phyloP scores from a whole-genome alignment of 1,284 basidiomycete species.

The Polyporus tsugae region DNA sequence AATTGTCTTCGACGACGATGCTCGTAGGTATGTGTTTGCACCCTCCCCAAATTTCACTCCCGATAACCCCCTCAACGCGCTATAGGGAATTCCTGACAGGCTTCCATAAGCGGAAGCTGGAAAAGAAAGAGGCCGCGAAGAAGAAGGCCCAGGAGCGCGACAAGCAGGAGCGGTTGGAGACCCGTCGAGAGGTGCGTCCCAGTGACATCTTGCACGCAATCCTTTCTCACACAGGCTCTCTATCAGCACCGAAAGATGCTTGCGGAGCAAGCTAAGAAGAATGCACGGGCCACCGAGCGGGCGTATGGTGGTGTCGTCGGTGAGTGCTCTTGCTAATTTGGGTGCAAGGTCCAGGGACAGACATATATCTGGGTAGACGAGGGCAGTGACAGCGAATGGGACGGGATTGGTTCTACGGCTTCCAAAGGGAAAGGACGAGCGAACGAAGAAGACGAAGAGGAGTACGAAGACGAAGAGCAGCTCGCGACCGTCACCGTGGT shows the following conservation, averaged over 20 bases:
- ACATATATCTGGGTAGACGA: conserved; percentile 22
- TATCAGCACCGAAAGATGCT: conserved; percentile 72
- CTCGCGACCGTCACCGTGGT: conserved; percentile 85
- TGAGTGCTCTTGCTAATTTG: conserved; percentile 39
- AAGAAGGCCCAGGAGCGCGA: conserved; percentile 73
- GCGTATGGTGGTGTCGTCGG: conserved; percentile 69
- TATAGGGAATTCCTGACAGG: conserved; percentile 84
- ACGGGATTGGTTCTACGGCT: conserved; percentile 45
- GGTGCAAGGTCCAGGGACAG: conserved; percentile 31
- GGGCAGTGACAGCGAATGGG: conserved; percentile 53
- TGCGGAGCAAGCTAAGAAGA: conserved; percentile 73
- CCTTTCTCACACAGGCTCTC: conserved; percentile 11
- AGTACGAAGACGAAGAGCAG: conserved; percentile 78
- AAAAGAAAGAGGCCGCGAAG: conserved; percentile 75
- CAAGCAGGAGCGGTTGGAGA: conserved; percentile 72
- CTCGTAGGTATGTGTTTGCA: conserved; percentile 61
- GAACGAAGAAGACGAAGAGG: conserved; percentile 56
- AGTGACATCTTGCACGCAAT: conserved; percentile 3
- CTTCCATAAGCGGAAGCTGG: conserved; percentile 86
- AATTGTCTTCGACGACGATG: conserved; percentile 80
- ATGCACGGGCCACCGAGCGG: conserved; percentile 73
- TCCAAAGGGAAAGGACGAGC: conserved; percentile 38
- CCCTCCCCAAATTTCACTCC: background rate
- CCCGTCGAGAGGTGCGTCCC: conserved; percentile 68
- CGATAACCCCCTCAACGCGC: background rate